Evolutionary conservation across 768 basidiomycete genomes (phyloP).

Genomic region (Suillus variegatus): DNA sequence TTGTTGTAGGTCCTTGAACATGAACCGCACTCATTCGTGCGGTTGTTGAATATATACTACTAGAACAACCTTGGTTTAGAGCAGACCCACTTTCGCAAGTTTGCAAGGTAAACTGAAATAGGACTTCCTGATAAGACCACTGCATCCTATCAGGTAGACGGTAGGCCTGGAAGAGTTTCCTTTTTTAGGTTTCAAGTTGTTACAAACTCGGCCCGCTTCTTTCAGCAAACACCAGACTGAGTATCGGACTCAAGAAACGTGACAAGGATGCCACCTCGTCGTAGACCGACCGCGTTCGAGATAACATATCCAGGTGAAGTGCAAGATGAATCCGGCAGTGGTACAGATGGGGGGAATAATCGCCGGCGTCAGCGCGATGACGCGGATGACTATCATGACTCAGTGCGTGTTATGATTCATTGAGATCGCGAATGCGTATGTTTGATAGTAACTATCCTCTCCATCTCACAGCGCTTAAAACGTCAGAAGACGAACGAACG

Average conservation of each 20-base stretch:
- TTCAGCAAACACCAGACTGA: neutral
- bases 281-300: constrained; percentile 55
- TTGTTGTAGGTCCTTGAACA: neutral
- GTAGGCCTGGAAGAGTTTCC: neutral
- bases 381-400: constrained; percentile 9
- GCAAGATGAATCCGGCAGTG: constrained; percentile 22
- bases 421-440: neutral
- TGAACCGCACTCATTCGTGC: neutral
- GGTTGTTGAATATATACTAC: neutral
- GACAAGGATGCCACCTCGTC: constrained; percentile 36
- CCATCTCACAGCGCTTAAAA: constrained; percentile 20
- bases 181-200: neutral
- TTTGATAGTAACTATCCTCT: neutral
- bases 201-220: neutral
- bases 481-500: constrained; percentile 28
- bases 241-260: neutral
- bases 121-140: neutral
- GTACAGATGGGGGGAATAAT: constrained; percentile 24
- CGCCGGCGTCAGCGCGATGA: constrained; percentile 29
- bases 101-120: neutral
- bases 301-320: constrained; percentile 47
- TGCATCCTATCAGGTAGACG: neutral
- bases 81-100: neutral
- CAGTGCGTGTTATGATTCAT: constrained; percentile 15
- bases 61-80: neutral